Evolutionary conservation across 441 rosid species (phyloP), one percentile per base, ranked within the genome.

Genomic region (Corymbia calophylla): DNA sequence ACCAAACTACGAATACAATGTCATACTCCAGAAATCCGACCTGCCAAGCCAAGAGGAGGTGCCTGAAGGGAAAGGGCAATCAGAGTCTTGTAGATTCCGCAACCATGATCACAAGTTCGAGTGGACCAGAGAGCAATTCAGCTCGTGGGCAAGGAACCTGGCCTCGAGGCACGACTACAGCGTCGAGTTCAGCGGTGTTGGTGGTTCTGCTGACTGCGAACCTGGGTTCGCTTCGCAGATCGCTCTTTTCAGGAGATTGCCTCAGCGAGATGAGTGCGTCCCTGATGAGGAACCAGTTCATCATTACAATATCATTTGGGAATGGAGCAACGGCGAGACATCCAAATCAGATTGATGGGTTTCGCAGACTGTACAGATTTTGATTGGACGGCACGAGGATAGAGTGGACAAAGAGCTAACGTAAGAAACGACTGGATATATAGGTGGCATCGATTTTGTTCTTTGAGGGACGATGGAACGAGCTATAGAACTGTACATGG

Each of bases 41-140:
- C 89, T 87, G 31, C 88, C 93, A 62, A 88, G 73, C 90, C 95
- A 93, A 93, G 98, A 97, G 68, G 97, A 93, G 53, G 95, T 94
- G n/a, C 92, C 90, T 0, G 97, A 96, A 19, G 96, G 95, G 91
- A 96, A 95, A 90, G 55, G 88, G 7, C 94, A 89, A 84, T 62
- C 92, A 8, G 95, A 95, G 87, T 90, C 94, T 53, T 94, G 96
- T 16, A 96, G 92, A 53, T 98, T 97, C 88, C 97, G 99, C 89
- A 97, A 97, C 95, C 97, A 96, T 64, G 99, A 97, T 93, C 99
- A 98, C 94, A 98, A 97, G 92, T 98, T 98, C 89, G 99, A 98
- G 92, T 98, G 99, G 99, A 98, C 98, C 15, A 96, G 99, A 87
- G 94, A 94, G 91, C 99, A 98, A 93, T 97, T 98, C 88, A 93